Evolutionary conservation across 2,329 filamentous ascomycete species (phyloP).

Genomic region (Ceratocystis harringtonii): DNA sequence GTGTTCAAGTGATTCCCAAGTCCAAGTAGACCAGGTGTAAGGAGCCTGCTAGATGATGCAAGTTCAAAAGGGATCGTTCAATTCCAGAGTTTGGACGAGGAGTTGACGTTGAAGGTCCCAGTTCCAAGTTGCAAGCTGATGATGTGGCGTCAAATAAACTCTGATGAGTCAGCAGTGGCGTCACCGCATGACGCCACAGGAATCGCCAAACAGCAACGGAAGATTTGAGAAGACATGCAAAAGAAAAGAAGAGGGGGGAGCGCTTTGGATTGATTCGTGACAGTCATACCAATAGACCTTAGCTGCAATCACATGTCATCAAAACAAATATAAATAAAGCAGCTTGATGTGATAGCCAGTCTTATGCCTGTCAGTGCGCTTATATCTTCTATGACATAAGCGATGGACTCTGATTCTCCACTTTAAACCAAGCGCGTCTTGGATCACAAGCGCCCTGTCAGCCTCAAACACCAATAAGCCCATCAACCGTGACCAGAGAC

Average conservation of each 20-base stretch:
- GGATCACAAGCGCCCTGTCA: not conserved
- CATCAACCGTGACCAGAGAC: not conserved
- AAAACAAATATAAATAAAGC: not conserved
- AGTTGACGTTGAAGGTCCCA: too few relatives aligned
- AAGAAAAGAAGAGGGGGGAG: too few relatives aligned
- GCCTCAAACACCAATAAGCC: not conserved
- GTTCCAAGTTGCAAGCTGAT: not conserved
- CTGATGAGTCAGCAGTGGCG: constrained; percentile 1
- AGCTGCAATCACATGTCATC: not conserved
- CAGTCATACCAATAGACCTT: not conserved
- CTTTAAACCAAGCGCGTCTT: not conserved
- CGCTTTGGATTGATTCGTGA: too few relatives aligned
- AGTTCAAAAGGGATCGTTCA: not conserved
- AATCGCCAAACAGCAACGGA: too few relatives aligned
- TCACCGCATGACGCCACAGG: not conserved
- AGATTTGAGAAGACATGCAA: too few relatives aligned
- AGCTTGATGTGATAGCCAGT: not conserved
- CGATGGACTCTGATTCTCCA: not conserved
- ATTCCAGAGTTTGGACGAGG: not conserved
- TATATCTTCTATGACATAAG: not conserved
- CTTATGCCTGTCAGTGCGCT: not conserved
- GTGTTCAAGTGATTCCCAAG: not conserved
- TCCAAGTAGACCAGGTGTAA: not conserved
- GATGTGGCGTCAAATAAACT: not conserved
- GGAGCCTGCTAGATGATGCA: not conserved